Evolutionary conservation across 1,284 basidiomycete species (phyloP), one percentile per base, ranked within the genome.

Genomic region (Macrocybe sp.): DNA sequence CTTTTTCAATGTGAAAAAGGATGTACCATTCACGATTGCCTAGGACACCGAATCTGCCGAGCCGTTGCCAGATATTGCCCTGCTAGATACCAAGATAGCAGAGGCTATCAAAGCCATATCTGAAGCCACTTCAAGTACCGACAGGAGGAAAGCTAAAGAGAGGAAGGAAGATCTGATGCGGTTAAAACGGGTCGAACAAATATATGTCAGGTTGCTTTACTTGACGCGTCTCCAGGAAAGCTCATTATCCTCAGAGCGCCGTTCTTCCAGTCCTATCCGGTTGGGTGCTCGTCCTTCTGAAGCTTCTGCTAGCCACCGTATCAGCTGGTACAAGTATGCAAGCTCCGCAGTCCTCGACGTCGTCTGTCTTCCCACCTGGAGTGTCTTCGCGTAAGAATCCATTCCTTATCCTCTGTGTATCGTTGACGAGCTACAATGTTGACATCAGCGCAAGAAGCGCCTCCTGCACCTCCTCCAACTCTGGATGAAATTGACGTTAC

Each of bases 401-500:
- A 40, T 7, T 40, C 9, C 12, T 34, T 48, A 36, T 14, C 37
- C 31, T 11, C 38, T 44, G 46, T 43, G 42, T 10, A 37, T 46
- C 28, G 42, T 16, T 45, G 48, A 14, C 47, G 45, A 12, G 52
- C 41, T 37, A 51, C 32, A 49, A 44, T 37, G 49, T 52, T 44
- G 49, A 16, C 14, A 32, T 40, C 59, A 79, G 83, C 81, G 9
- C 71, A 78, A 49, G 83, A 86, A 46, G 83, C 83, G 47, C 75
- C 76, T 5, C 75, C 79, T 3, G 58, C 61, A 10, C 82, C 86
- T 1, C 85, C 89, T 1, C 89, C 83, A 3, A 89, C 89, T 1
- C 72, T 93, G n/a, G 95, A 98, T 55, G 97, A 99, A 57, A 83
- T 94, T 47, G 97, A 99, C 63, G 89, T 97, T 37, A 86, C 85